Evolutionary conservation across 2,329 filamentous ascomycete species (phyloP).

Genomic region (Penicillium sp.): DNA sequence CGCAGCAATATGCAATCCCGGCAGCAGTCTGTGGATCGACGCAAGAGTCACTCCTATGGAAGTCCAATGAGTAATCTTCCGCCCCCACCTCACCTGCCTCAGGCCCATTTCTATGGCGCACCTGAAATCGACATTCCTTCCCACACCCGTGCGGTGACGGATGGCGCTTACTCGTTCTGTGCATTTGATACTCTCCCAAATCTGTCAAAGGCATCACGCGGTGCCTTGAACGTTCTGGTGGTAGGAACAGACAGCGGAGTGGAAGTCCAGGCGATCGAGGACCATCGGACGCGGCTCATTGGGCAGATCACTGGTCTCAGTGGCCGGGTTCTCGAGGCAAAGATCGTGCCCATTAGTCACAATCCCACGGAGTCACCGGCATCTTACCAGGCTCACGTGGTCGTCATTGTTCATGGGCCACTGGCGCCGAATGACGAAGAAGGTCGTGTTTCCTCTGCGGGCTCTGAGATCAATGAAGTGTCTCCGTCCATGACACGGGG

Average conservation of each 20-base stretch:
- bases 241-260: slow-evolving; percentile 79
- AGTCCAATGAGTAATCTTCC: slow-evolving; percentile 36
- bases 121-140: slow-evolving; percentile 65
- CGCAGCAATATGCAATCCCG: slow-evolving; percentile 37
- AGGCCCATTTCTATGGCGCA: slow-evolving; percentile 73
- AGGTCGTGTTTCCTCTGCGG: slow-evolving; percentile 31
- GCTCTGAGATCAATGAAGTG: slow-evolving; percentile 38
- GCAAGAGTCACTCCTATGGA: slow-evolving; percentile 40
- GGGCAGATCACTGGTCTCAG: slow-evolving; percentile 73
- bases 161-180: slow-evolving; percentile 71
- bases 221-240: slow-evolving; percentile 64
- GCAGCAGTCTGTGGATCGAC: slow-evolving; percentile 38
- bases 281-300: slow-evolving; percentile 67
- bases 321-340: slow-evolving; percentile 78
- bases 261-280: slow-evolving; percentile 71
- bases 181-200: slow-evolving; percentile 70
- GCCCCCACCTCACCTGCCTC: slow-evolving; percentile 70
- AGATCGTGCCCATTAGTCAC: slow-evolving; percentile 74
- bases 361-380: slow-evolving; percentile 53
- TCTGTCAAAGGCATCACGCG: slow-evolving; percentile 42
- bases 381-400: slow-evolving; percentile 69
- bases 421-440: slow-evolving; percentile 53
- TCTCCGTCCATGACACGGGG: slow-evolving; percentile 27
- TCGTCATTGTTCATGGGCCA: slow-evolving; percentile 77
- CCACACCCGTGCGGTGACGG: slow-evolving; percentile 21